Evolutionary conservation across 257 asterid genomes (phyloP), one percentile per base, ranked within the genome.

Genomic region (Schizonepeta tenuifolia): DNA sequence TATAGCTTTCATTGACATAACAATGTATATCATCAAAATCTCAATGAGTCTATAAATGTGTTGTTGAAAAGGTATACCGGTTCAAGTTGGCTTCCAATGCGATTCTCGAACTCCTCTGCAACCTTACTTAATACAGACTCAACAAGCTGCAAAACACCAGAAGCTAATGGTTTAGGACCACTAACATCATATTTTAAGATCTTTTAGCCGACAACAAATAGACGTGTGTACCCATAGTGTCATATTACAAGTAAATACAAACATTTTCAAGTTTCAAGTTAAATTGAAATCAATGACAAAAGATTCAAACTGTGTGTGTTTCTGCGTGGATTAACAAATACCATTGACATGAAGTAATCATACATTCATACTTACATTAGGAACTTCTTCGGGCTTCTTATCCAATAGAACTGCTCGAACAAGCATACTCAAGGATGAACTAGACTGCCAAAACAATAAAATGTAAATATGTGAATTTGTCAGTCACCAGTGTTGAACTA

Each of bases 301-400:
- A 28, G 5, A 5, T 28, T 28, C 33, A 28, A 28, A 28, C n/a
- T n/a, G n/a, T 31, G 36, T 31, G 36, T 31, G 36, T 31, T 31
- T 31, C 36, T 31, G 36, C 0, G 36, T 31, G 36, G 36, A 31
- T 31, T 31, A 4, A 31, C 36, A 31, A 7, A 4, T 28, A 28
- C 5, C 5, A 43, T 13, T 44, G 17, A 44, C n/a, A 13, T 13
- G 50, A 44, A 4, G 6, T 13, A 44, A 13, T 31, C 36, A 38
- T 9, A 2, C 11, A 38, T 1, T 14, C 54, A 21, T 49, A 75
- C 86, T 68, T 64, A 93, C 98, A 85, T 77, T 84, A 51, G 96
- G 96, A 83, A 95, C 93, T 76, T 95, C 99, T 62, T 95, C 98
- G 7, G 98, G 95, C 85, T 88, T 95, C 96, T 88, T 92, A 69